Conservation (phyloP, 495 filamentous ascomycete species). For the Neurospora africana region DNA sequence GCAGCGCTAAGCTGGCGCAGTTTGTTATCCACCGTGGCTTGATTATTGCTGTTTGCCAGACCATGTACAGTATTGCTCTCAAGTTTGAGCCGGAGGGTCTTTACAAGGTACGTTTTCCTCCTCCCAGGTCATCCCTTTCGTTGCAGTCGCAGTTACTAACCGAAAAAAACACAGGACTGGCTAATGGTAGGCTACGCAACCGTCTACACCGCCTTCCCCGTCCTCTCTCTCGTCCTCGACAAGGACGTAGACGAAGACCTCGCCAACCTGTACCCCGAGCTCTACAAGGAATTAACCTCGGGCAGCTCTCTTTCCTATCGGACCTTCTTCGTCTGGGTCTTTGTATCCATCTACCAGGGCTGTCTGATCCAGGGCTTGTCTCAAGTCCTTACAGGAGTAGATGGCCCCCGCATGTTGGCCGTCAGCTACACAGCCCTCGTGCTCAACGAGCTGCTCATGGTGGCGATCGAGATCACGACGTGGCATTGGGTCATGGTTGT, state of each 20-base stretch:
- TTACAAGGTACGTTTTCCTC: conserved; percentile 43
- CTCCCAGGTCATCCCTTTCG: background rate
- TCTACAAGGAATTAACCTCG: conserved; percentile 89
- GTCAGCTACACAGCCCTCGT: conserved; percentile 89
- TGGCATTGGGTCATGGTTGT: conserved; percentile 95
- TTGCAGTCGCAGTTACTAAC: conserved; percentile 11
- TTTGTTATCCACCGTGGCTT: conserved; percentile 97
- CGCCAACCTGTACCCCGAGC: conserved; percentile 89
- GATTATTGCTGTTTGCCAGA: conserved; percentile 91
- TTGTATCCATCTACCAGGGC: conserved; percentile 91
- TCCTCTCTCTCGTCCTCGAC: conserved; percentile 93
- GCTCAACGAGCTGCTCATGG: conserved; percentile 93
- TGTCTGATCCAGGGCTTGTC: conserved; percentile 85
- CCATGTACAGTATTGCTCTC: conserved; percentile 88
- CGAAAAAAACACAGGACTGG: conserved; percentile 53
- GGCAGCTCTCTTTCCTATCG: conserved; percentile 78
- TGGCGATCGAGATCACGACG: conserved; percentile 88
- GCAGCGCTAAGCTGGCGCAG: conserved; percentile 87
- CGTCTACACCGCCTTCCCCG: conserved; percentile 87
- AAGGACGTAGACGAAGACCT: conserved; percentile 88
- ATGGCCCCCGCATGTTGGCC: conserved; percentile 65
- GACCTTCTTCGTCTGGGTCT: conserved; percentile 96
- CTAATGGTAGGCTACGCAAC: conserved; percentile 95
- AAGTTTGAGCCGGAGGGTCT: conserved; percentile 87
- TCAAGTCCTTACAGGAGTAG: conserved; percentile 71